Percentiles rank a stretch among this genome's conserved stretches.
phyloP scores from a whole-genome alignment of 225 moss, liverwort and hornwort genomes.

The Asterella californica region DNA sequence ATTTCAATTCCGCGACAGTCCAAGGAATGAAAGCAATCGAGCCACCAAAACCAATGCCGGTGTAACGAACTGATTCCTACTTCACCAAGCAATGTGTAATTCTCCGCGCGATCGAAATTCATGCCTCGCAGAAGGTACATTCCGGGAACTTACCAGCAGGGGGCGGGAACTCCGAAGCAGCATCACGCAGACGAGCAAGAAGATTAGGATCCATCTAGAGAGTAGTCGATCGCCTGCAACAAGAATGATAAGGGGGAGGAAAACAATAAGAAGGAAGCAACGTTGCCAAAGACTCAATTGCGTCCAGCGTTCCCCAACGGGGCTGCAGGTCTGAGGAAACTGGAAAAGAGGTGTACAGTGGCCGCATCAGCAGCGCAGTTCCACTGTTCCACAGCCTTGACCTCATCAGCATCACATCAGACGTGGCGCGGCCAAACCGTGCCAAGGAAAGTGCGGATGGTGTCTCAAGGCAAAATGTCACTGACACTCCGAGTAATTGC shows the following conservation, averaged over 20 bases:
- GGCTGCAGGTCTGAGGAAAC: not conserved
- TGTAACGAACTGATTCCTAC: not conserved
- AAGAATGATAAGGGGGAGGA: not conserved
- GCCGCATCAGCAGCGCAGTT: not conserved
- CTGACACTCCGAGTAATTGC: too few species aligned
- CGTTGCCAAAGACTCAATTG: not conserved
- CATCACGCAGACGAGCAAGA: slow-evolving; percentile 23
- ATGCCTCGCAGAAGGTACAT: not conserved
- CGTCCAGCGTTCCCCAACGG: not conserved
- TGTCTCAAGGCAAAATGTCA: not conserved
- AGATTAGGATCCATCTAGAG: slow-evolving; percentile 21
- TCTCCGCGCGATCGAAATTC: not conserved
- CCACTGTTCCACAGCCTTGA: not conserved
- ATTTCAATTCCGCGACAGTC: not conserved
- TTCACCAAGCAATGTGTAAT: not conserved
- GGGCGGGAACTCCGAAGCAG: slow-evolving; percentile 30
- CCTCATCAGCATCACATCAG: slow-evolving; percentile 3
- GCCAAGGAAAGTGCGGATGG: not conserved
- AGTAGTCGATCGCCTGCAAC: not conserved
- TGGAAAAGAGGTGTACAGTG: not conserved
- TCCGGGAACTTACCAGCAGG: slow-evolving; percentile 25
- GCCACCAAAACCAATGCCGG: not conserved
- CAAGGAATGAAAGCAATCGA: not conserved
- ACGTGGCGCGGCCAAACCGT: not conserved
- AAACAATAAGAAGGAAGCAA: not conserved